phyloP scores from a whole-genome alignment of 2,329 filamentous ascomycete species.

The Aspergillus sp. region DNA sequence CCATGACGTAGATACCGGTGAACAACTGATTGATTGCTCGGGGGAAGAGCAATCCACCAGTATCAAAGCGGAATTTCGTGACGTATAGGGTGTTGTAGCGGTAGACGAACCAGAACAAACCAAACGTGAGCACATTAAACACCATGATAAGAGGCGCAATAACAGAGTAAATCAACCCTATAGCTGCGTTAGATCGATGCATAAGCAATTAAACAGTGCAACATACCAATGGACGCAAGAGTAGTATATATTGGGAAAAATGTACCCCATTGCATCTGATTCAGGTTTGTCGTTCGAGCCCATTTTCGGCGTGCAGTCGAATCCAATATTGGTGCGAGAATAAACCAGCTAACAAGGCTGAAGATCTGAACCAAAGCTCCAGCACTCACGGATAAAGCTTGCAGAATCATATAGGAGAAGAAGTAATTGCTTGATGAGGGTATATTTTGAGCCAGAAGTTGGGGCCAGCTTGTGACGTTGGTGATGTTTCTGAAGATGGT shows the following conservation, averaged over 20 bases:
- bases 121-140: constrained; percentile 91
- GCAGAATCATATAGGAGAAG: constrained; percentile 97
- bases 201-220: not conserved
- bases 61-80: constrained; percentile 84
- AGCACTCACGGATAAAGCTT: constrained; percentile 86
- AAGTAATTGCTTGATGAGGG: constrained; percentile 93
- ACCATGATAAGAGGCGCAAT: constrained; percentile 87
- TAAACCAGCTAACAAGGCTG: constrained; percentile 76
- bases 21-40: constrained; percentile 94
- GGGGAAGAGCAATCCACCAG: constrained; percentile 88
- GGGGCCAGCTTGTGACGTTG: constrained; percentile 67
- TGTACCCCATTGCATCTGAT: constrained; percentile 80
- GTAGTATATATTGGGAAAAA: constrained; percentile 98
- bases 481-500: constrained; percentile 65
- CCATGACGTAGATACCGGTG: constrained; percentile 92
- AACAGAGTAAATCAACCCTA: constrained; percentile 76
- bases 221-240: constrained; percentile 79
- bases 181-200: constrained; percentile 10
- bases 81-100: constrained; percentile 98
- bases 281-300: constrained; percentile 75
- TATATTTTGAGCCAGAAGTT: constrained; percentile 72
- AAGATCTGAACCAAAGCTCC: constrained; percentile 82
- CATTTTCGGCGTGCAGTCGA: constrained; percentile 82
- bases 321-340: constrained; percentile 78
- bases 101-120: constrained; percentile 88